These are phyloP conservation scores for Fusarium metavorans DNA, from an alignment of 2,329 filamentous ascomycete genomes.

Conservation along the genomic window DNA sequence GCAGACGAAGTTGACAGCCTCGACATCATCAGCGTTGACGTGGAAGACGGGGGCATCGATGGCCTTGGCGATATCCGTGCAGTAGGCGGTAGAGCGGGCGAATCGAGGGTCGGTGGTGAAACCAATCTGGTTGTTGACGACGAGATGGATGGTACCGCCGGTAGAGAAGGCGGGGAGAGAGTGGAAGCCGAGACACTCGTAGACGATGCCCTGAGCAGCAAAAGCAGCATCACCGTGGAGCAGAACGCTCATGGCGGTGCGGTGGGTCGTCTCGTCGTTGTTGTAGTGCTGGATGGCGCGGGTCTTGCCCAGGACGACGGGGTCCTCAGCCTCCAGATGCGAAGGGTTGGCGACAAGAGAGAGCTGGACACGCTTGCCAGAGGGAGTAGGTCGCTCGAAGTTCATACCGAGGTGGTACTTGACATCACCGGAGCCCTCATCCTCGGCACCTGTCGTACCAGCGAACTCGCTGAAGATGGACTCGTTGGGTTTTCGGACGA, in stretches of 20 bases:
- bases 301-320: conserved; percentile 96
- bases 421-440: conserved; percentile 97
- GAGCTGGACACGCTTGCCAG: conserved; percentile 98
- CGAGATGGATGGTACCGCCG: conserved; percentile 94
- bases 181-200: conserved; percentile 98
- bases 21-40: conserved; percentile 98
- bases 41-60: conserved; percentile 99
- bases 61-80: conserved; percentile 98
- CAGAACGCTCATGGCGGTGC: conserved; percentile 93
- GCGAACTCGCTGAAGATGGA: conserved; percentile 99
- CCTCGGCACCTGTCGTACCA: conserved; percentile 85
- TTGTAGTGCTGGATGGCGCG: conserved; percentile 99
- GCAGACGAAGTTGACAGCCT: conserved; percentile 98
- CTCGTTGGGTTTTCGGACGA: conserved; percentile 98
- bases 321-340: conserved; percentile 97
- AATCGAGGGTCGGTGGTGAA: conserved; percentile 99
- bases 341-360: conserved; percentile 98
- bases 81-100: conserved; percentile 97
- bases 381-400: conserved; percentile 97
- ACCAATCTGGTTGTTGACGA: conserved; percentile 99
- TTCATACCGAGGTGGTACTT: conserved; percentile 99
- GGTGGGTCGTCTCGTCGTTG: conserved; percentile 90
- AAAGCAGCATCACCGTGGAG: conserved; percentile 98
- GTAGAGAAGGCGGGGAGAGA: conserved; percentile 96
- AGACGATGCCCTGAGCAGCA: conserved; percentile 95